Evolutionary conservation across 331 rosid species (phyloP), one percentile per base, ranked within the genome.

Genomic region (Saraca asoca): DNA sequence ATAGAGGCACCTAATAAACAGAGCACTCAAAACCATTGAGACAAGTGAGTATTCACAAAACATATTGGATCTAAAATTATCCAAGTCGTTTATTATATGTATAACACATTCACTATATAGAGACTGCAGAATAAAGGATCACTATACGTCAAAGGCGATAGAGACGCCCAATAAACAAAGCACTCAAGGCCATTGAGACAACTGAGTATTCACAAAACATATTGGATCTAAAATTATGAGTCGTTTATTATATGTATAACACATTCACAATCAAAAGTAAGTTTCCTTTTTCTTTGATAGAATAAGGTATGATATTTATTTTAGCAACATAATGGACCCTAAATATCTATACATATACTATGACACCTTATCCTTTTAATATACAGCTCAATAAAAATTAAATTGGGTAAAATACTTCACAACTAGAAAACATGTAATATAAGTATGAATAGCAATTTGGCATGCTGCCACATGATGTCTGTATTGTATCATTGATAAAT

Each of bases 41-140:
- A 72, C 7, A 12, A 51, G 53, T 51, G 41, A 53, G 60, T n/a
- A n/a, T n/a, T n/a, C n/a, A n/a, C n/a, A n/a, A n/a, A n/a, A n/a
- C n/a, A 61, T n/a, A 18, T 34, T 43, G 13, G 34, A 37, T 11
- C 10, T 1, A n/a, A 38, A 41, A 5, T 35, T 58, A 37, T 12
- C 45, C 56, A 45, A 43, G 43, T 17, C 9, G 35, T 33, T 20
- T 19, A 12, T 13, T 48, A 51, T 29, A n/a, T 41, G 29, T 35
- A 38, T 17, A 5, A 37, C 41, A 37, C 41, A 37, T 37, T 37
- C 7, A 37, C 3, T n/a, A 35, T 85, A 85, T 38, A 80, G 10
- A 6, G 86, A 67, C 96, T 87, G 91, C 74, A 79, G 24, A 62
- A 46, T 29, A 74, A 76, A 69, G 17, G 52, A 72, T 62, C 56